A percentile compares a stretch with the other conserved stretches of the same genome.
Evolutionary conservation across 164 flowering plant genomes (phyloP).

Genomic region (Magnolia officinalis): DNA sequence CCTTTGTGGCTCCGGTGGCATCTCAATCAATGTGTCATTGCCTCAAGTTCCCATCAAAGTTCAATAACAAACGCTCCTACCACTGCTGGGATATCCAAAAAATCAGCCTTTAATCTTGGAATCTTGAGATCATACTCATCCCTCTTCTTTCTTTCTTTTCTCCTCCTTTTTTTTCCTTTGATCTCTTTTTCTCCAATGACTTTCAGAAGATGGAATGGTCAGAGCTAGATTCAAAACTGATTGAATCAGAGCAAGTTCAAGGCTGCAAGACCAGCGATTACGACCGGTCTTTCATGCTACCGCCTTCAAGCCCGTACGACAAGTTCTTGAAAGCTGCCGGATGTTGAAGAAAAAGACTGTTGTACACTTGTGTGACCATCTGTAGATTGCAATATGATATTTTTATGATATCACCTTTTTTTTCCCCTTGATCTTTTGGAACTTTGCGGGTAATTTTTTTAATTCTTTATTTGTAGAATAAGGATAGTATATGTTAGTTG

Average conservation of each 20-base stretch:
- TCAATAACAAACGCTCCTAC: background rate
- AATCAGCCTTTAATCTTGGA: background rate
- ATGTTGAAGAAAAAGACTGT: conserved; percentile 34
- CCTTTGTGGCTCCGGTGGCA: too few species aligned
- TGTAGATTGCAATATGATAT: background rate
- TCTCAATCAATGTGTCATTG: too few species aligned
- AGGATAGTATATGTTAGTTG: background rate
- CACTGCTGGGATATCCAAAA: background rate
- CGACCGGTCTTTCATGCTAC: conserved; percentile 59
- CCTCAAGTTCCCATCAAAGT: too few species aligned
- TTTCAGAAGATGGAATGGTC: conserved; percentile 22
- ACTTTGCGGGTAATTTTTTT: conserved; percentile 3
- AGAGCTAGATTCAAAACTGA: conserved; percentile 20
- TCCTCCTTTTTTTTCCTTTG: background rate
- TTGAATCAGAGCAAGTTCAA: conserved; percentile 22
- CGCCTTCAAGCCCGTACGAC: conserved; percentile 92
- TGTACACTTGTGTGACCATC: background rate
- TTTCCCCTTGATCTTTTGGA: background rate
- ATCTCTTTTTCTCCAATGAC: background rate
- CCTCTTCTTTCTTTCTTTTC: background rate
- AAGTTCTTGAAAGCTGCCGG: conserved; percentile 94
- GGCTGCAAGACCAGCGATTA: conserved; percentile 31
- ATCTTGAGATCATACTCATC: background rate
- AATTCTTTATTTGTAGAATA: conserved; percentile 16
- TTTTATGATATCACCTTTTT: background rate